Base-by-base conservation (phyloP, 1,139 yeast species). In the Lodderomyces oxycetoniae region DNA sequence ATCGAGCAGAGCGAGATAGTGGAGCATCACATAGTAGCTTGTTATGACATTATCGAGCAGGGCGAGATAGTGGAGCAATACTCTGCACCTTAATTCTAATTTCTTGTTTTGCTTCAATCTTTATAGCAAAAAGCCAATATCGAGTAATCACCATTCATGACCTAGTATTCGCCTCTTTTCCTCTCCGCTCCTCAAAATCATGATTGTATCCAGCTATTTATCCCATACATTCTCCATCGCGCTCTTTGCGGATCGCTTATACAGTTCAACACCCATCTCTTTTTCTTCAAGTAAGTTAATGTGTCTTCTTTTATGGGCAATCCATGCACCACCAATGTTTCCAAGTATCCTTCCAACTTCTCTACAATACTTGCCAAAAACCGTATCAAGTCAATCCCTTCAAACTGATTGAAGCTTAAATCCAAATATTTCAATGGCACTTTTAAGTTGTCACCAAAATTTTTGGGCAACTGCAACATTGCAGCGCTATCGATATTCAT, bases 301-400 rank as follows among this genome's bases (percentile, higher is more conserved):
- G 74, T 66, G 15, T 58, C 59, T 21, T 45, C 43, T 33, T 57
- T 57, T 17, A 67, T 48, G 5, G 59, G 61, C 10, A 63, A 40
- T 0, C 74, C 74, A 45, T 67, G 62, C 5, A 67, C 38, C 2
- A 55, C 39, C 20, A 67, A 45, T 14, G 42, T 44, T 1, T 55
- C 53, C 9, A 65, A 35, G 4, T 21, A 34, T 33, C 39, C 45
- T 44, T 28, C 10, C 26, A 24, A 17, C 37, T 17, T 23, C 21
- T 30, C 16, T 17, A 27, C 17, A 13, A 27, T 22, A 22, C 34
- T 39, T 16, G 40, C 40, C 19, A 65, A 54, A 11, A 67, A 43
- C 34, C 54, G 57, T 37, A 67, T 53, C n/a, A 67, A 47, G 2
- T 71, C 71, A 15, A 61, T 53, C 0, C 74, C 74, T 35, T 61